A percentile compares a stretch with the other conserved stretches of the same genome.
Evolutionary conservation across 2,329 filamentous ascomycete species (phyloP).

Genomic region (Epicoccum sorghinum): DNA sequence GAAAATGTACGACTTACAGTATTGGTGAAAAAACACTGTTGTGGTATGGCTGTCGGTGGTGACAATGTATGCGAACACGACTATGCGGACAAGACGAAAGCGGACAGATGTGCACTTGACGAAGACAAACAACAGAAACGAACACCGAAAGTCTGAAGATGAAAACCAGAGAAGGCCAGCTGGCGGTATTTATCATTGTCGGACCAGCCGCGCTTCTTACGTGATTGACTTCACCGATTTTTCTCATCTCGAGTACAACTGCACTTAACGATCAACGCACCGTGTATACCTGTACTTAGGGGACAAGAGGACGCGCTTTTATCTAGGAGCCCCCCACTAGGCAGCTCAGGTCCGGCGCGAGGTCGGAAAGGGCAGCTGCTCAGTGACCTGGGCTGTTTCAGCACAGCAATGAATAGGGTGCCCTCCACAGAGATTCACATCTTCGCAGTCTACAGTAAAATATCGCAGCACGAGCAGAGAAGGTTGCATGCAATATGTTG

Average conservation of each 20-base stretch:
- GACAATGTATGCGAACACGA: not conserved
- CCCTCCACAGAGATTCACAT: not conserved
- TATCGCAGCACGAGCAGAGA: conserved; percentile 8
- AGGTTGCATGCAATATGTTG: conserved; percentile 11
- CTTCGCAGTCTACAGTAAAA: not conserved
- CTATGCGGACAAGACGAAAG: conserved; percentile 8
- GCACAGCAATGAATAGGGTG: not conserved
- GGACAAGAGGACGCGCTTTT: conserved; percentile 35
- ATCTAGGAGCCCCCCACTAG: conserved; percentile 38
- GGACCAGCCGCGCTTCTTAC: conserved; percentile 39
- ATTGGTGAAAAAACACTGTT: not conserved
- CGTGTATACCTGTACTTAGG: conserved; percentile 38
- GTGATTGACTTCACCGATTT: conserved; percentile 40
- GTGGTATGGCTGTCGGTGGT: not conserved
- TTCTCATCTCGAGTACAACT: conserved; percentile 34
- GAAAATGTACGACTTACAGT: not conserved
- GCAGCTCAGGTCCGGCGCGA: conserved; percentile 32
- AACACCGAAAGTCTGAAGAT: conserved; percentile 5
- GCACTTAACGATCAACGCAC: conserved; percentile 35
- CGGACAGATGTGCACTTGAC: conserved; percentile 7
- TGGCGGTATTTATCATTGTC: conserved; percentile 31
- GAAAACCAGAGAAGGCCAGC: conserved; percentile 8
- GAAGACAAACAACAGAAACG: conserved; percentile 2
- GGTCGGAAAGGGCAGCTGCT: conserved; percentile 29
- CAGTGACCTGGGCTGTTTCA: not conserved